Percentiles rank a stretch among this genome's conserved stretches.
Evolutionary conservation across 768 basidiomycete genomes (phyloP).

Genomic region (Trametes meyenii): DNA sequence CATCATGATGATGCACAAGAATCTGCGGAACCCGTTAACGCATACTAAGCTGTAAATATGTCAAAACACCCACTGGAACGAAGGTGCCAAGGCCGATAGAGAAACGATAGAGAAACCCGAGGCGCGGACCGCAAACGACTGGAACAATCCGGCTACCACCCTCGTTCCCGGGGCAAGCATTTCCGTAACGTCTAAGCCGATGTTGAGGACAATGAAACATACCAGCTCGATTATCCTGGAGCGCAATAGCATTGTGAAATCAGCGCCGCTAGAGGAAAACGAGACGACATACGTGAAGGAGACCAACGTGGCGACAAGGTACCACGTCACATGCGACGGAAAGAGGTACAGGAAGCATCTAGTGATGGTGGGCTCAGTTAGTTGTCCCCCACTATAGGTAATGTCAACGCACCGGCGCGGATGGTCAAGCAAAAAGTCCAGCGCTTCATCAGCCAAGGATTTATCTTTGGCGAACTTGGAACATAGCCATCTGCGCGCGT

Average conservation of each 20-base stretch:
- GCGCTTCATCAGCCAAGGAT: constrained; percentile 52
- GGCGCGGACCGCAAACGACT: constrained; percentile 55
- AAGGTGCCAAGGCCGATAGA: constrained; percentile 58
- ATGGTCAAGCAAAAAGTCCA: constrained; percentile 78
- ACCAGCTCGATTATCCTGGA: constrained; percentile 65
- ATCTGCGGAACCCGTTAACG: constrained; percentile 34
- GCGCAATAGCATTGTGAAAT: background rate
- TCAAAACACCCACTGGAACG: constrained; percentile 56
- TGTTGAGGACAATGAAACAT: constrained; percentile 61
- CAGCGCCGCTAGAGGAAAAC: background rate
- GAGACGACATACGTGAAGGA: constrained; percentile 51
- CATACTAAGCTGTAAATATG: background rate
- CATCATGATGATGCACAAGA: constrained; percentile 82
- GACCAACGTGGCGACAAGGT: constrained; percentile 57
- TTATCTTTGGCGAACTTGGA: constrained; percentile 50
- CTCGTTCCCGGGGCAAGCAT: constrained; percentile 38
- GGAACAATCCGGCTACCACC: constrained; percentile 52
- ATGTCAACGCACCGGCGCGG: constrained; percentile 55
- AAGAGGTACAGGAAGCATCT: constrained; percentile 75
- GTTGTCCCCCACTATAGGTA: background rate
- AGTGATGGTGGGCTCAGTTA: background rate
- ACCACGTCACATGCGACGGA: constrained; percentile 78
- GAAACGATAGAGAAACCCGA: constrained; percentile 56
- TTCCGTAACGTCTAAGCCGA: constrained; percentile 27
- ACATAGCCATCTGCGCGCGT: constrained; percentile 54